These are phyloP conservation scores for Penstemon eatonii DNA, from an alignment of 257 asterid genomes.

Conservation along the genomic window DNA sequence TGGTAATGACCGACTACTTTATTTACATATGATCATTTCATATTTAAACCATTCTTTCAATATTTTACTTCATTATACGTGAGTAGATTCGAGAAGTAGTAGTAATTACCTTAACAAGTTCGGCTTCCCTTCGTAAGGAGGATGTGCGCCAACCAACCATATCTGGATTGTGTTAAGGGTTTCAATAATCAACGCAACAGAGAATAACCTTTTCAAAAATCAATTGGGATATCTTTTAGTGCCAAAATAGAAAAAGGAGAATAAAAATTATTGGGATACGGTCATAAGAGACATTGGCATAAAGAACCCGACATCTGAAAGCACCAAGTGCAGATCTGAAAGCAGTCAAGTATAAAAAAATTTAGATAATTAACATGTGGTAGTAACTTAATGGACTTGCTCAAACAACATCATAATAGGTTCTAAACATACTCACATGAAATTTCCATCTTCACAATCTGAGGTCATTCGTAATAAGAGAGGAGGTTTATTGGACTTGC, in stretches of 20 bases:
- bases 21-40: background rate
- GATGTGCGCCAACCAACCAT: constrained; percentile 99
- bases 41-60: background rate
- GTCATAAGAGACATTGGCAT: constrained; percentile 91
- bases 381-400: background rate
- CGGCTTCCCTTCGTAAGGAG: constrained; percentile 80
- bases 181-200: constrained; percentile 26
- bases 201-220: constrained; percentile 21
- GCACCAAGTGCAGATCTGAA: constrained; percentile 87
- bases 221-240: background rate
- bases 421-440: constrained; percentile 53
- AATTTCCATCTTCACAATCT: constrained; percentile 74
- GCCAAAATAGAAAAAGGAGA: constrained; percentile 8
- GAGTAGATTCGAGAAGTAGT: background rate
- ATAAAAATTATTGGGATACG: constrained; percentile 42
- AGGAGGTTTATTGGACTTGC: constrained; percentile 70
- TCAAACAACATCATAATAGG: constrained; percentile 16
- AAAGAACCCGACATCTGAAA: constrained; percentile 73
- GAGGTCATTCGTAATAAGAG: constrained; percentile 80
- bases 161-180: constrained; percentile 62
- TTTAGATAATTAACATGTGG: too few relatives aligned
- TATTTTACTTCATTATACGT: background rate
- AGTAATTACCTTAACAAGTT: constrained; percentile 67
- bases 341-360: constrained; percentile 11
- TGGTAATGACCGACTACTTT: background rate